Conservation (phyloP, 1,139 yeast species). For the Suhomyces coccinellae region DNA sequence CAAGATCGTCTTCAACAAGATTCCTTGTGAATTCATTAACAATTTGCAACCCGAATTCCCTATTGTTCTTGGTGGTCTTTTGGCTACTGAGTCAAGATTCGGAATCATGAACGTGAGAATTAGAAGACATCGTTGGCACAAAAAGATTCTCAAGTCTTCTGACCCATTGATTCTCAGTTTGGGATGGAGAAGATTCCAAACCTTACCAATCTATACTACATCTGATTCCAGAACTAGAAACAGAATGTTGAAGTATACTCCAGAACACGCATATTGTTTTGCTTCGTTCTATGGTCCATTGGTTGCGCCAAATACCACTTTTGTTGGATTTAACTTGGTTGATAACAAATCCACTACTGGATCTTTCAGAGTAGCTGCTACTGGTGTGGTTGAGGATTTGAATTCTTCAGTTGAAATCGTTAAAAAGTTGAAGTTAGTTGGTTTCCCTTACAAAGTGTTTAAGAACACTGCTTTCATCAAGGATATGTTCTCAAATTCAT, state of each 20-base stretch:
- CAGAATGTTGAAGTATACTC: slow-evolving; percentile 96
- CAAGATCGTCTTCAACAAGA: slow-evolving; percentile 73
- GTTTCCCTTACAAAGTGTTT: slow-evolving; percentile 90
- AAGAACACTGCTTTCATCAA: slow-evolving; percentile 95
- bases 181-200: slow-evolving; percentile 99
- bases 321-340: slow-evolving; percentile 90
- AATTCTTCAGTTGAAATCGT: slow-evolving; percentile 90
- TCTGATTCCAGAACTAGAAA: slow-evolving; percentile 96
- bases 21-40: slow-evolving; percentile 90
- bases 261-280: slow-evolving; percentile 96
- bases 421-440: slow-evolving; percentile 91
- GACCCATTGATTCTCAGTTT: slow-evolving; percentile 92
- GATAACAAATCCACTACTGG: slow-evolving; percentile 84
- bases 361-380: slow-evolving; percentile 94
- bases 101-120: slow-evolving; percentile 92
- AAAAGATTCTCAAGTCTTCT: slow-evolving; percentile 89
- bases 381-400: slow-evolving; percentile 93
- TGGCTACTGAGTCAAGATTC: slow-evolving; percentile 87
- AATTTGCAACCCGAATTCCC: slow-evolving; percentile 86
- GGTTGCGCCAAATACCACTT: slow-evolving; percentile 96
- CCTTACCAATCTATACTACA: slow-evolving; percentile 92
- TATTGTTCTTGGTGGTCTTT: slow-evolving; percentile 83
- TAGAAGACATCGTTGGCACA: slow-evolving; percentile 99
- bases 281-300: slow-evolving; percentile 97
- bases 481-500: slow-evolving; percentile 89